These are phyloP conservation scores for Cyberlindnera japonica DNA, from an alignment of 805 yeast species.

Conservation along the genomic window DNA sequence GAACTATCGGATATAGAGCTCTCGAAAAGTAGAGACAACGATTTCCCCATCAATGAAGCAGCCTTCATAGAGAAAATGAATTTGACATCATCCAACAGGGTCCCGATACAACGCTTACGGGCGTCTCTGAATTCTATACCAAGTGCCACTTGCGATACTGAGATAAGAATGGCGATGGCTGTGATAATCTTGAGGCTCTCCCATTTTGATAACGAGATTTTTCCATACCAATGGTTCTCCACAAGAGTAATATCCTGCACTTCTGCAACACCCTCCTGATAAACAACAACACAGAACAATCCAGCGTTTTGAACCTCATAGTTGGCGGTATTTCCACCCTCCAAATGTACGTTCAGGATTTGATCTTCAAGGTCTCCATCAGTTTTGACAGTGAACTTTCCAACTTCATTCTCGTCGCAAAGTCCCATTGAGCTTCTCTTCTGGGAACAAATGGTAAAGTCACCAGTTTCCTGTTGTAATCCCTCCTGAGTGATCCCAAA, in stretches of 20 bases:
- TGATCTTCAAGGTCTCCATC: slow-evolving; percentile 1
- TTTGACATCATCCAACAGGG: slow-evolving; percentile 12
- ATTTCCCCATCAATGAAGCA: not conserved
- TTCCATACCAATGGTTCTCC: slow-evolving; percentile 13
- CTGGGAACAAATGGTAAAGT: slow-evolving; percentile 17
- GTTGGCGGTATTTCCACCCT: not conserved
- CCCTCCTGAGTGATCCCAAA: slow-evolving; percentile 4
- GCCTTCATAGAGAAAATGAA: slow-evolving; percentile 3
- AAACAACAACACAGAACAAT: slow-evolving; percentile 11
- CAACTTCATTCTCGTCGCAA: slow-evolving; percentile 9
- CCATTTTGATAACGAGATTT: slow-evolving; percentile 3
- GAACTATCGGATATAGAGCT: not conserved
- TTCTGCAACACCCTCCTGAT: slow-evolving; percentile 13
- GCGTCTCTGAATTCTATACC: slow-evolving; percentile 6
- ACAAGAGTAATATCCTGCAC: slow-evolving; percentile 6
- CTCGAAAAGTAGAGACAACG: not conserved
- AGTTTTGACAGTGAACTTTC: slow-evolving; percentile 10
- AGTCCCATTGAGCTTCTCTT: slow-evolving; percentile 9
- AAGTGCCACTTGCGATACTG: slow-evolving; percentile 1
- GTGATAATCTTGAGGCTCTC: slow-evolving; percentile 4
- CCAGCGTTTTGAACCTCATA: slow-evolving; percentile 6
- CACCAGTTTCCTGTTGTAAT: slow-evolving; percentile 5
- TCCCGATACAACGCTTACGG: slow-evolving; percentile 9
- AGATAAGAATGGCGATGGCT: not conserved
- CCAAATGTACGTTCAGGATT: slow-evolving; percentile 2